These are phyloP conservation scores for Brettanomyces bruxellensis DNA, from an alignment of 805 yeast genomes.

Conservation along the genomic window DNA sequence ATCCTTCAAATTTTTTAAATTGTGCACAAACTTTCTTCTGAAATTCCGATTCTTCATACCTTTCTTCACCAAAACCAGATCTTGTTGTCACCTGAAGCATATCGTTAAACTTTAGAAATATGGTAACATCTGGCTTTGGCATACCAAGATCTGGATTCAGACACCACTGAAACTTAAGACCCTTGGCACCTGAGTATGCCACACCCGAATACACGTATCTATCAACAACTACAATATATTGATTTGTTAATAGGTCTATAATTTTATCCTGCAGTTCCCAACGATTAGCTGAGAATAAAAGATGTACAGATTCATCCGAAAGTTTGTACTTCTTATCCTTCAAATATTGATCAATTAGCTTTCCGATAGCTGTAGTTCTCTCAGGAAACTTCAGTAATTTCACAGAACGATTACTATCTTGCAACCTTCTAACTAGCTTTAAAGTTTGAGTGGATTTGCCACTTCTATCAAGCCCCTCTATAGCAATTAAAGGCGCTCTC, in stretches of 20 bases:
- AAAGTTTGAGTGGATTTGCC: slow-evolving; percentile 86
- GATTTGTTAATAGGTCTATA: slow-evolving; percentile 33
- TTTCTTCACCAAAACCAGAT: slow-evolving; percentile 87
- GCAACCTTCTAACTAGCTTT: slow-evolving; percentile 24
- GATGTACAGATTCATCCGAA: slow-evolving; percentile 75
- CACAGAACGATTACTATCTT: slow-evolving; percentile 26
- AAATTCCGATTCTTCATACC: slow-evolving; percentile 71
- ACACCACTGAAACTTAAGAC: slow-evolving; percentile 69
- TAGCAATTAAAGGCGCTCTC: slow-evolving; percentile 67
- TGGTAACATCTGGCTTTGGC: slow-evolving; percentile 75
- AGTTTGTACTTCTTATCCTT: slow-evolving; percentile 39
- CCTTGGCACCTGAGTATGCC: slow-evolving; percentile 87
- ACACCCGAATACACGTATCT: slow-evolving; percentile 89
- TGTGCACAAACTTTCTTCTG: slow-evolving; percentile 61
- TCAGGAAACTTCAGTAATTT: slow-evolving; percentile 77
- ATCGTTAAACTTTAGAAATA: slow-evolving; percentile 61
- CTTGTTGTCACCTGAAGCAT: slow-evolving; percentile 36
- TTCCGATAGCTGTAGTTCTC: slow-evolving; percentile 74
- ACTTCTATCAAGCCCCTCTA: slow-evolving; percentile 92
- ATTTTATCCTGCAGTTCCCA: slow-evolving; percentile 71
- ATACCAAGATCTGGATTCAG: slow-evolving; percentile 72
- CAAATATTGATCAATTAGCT: slow-evolving; percentile 66
- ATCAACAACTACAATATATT: slow-evolving; percentile 59
- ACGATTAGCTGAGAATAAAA: slow-evolving; percentile 84
- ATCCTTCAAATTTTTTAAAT: slow-evolving; percentile 36